These are phyloP conservation scores for Myxozyma vanderwaltii DNA, from an alignment of 805 yeast genomes.

Conservation along the genomic window DNA sequence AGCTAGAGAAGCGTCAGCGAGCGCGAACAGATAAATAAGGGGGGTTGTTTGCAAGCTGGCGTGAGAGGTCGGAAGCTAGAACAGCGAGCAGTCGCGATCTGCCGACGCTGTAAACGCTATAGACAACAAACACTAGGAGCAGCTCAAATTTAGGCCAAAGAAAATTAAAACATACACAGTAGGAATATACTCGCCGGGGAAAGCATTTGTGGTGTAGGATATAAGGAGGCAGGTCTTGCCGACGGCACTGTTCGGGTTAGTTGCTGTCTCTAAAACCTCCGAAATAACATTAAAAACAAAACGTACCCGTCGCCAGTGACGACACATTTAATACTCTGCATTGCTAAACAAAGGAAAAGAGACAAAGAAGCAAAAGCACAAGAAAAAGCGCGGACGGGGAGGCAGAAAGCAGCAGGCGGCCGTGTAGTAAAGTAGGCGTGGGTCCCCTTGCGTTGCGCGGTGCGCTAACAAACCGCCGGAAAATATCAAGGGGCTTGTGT, in stretches of 20 bases:
- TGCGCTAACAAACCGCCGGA: too few species aligned
- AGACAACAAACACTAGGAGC: too few species aligned
- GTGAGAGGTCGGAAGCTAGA: too few species aligned
- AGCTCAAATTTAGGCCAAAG: too few species aligned
- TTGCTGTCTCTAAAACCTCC: not conserved
- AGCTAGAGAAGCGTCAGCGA: slow-evolving; percentile 40
- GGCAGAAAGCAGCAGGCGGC: not conserved
- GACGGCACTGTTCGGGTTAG: slow-evolving; percentile 59
- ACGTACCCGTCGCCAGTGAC: slow-evolving; percentile 86
- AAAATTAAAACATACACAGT: slow-evolving; percentile 66
- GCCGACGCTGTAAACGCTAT: too few species aligned
- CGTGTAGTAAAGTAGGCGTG: not conserved
- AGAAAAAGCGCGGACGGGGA: too few species aligned
- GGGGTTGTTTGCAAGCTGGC: too few species aligned
- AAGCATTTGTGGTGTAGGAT: slow-evolving; percentile 87
- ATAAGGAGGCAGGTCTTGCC: slow-evolving; percentile 90
- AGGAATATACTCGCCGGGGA: slow-evolving; percentile 91
- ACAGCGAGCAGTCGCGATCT: too few species aligned
- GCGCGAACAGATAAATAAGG: not conserved
- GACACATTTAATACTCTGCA: slow-evolving; percentile 89
- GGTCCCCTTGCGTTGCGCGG: not conserved
- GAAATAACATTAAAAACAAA: not conserved
- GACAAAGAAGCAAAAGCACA: not conserved
- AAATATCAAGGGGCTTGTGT: too few species aligned
- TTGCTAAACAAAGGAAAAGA: slow-evolving; percentile 36